phyloP scores from a whole-genome alignment of 805 yeast species.

The Candida bentonensis region DNA sequence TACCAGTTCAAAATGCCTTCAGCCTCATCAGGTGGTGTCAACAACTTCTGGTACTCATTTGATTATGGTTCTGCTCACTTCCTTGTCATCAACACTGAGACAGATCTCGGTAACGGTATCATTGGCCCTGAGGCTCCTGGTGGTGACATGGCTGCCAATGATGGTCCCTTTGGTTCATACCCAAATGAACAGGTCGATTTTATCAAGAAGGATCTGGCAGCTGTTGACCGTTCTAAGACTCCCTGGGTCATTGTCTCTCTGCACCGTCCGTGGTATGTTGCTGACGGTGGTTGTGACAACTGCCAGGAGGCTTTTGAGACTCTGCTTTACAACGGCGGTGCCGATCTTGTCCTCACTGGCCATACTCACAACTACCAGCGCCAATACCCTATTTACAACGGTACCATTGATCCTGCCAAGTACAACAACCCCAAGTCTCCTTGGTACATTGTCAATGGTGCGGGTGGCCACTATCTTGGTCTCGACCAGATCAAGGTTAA shows the following conservation, averaged over 20 bases:
- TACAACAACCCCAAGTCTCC: slow-evolving; percentile 19
- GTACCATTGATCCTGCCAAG: slow-evolving; percentile 16
- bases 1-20: slow-evolving; percentile 20
- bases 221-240: slow-evolving; percentile 17
- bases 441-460: slow-evolving; percentile 20
- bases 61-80: slow-evolving; percentile 21
- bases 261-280: slow-evolving; percentile 22
- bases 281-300: slow-evolving; percentile 10
- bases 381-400: slow-evolving; percentile 10
- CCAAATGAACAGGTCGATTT: slow-evolving; percentile 17
- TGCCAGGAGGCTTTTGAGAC: slow-evolving; percentile 16
- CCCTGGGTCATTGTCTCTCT: slow-evolving; percentile 18
- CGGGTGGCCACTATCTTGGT: slow-evolving; percentile 21
- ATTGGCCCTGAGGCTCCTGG: slow-evolving; percentile 10
- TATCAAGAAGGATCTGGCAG: slow-evolving; percentile 17
- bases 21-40: slow-evolving; percentile 10
- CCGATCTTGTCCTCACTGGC: slow-evolving; percentile 15
- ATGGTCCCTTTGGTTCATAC: slow-evolving; percentile 11
- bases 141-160: slow-evolving; percentile 8
- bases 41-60: slow-evolving; percentile 22
- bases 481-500: slow-evolving; percentile 8
- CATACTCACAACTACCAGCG: slow-evolving; percentile 17
- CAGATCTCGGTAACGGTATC: slow-evolving; percentile 15
- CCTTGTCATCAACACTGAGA: slow-evolving; percentile 18
- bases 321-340: slow-evolving; percentile 10